These are phyloP conservation scores for Filosporella fistucella DNA, from an alignment of 495 filamentous ascomycete genomes.

Conservation along the genomic window DNA sequence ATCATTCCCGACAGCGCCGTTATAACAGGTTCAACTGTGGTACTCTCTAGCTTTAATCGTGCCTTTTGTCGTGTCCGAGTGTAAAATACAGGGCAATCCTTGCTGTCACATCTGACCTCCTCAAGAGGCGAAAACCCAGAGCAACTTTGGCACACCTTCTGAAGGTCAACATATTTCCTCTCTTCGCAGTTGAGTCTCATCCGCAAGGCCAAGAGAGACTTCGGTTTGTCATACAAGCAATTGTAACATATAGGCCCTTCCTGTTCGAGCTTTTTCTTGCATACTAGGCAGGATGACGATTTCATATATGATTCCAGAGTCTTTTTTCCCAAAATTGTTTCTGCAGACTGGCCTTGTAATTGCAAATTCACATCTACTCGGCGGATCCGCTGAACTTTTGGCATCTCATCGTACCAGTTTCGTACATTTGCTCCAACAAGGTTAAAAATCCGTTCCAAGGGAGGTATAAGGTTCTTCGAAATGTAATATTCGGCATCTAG, in stretches of 20 bases:
- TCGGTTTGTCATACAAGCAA: conserved; percentile 53
- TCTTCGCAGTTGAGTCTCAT: conserved; percentile 57
- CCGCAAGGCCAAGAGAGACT: conserved; percentile 58
- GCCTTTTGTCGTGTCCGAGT: conserved; percentile 68
- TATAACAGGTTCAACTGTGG: conserved; percentile 50
- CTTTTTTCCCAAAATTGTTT: conserved; percentile 36
- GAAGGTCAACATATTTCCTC: conserved; percentile 58
- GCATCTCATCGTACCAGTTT: conserved; percentile 95
- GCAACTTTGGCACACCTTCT: conserved; percentile 78
- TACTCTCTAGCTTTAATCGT: conserved; percentile 52
- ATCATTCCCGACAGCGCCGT: conserved; percentile 43
- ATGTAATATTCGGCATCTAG: conserved; percentile 99
- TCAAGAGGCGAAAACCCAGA: conserved; percentile 67
- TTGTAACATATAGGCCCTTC: conserved; percentile 55
- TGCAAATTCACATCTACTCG: conserved; percentile 42
- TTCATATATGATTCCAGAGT: conserved; percentile 88
- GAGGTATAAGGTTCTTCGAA: conserved; percentile 89
- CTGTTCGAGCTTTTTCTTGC: conserved; percentile 56
- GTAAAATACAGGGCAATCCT: conserved; percentile 93
- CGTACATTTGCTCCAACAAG: conserved; percentile 90
- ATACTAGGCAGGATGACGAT: conserved; percentile 73
- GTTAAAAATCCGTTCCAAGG: conserved; percentile 94
- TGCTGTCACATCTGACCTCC: conserved; percentile 77
- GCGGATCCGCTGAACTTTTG: conserved; percentile 74
- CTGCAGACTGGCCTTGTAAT: conserved; percentile 26